Base-by-base conservation (phyloP, 257 asterid genomes). In the Plantago elongata region DNA sequence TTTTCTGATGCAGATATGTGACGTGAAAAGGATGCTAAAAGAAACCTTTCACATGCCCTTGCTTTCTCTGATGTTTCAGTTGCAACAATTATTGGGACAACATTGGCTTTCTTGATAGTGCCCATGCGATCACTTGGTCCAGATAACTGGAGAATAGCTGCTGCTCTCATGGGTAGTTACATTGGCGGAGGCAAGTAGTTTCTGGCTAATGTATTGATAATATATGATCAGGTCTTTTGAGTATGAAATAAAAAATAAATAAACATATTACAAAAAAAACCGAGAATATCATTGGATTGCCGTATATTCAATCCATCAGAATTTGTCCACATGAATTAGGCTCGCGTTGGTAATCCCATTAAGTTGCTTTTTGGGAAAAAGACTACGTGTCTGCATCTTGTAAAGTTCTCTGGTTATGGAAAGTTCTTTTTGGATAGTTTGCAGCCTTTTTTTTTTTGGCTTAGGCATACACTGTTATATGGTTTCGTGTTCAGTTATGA, bases 101-200 rank as follows among this genome's bases (percentile, higher is more conserved):
- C 76, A 11, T 87, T 86, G 73, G 94, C 95, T 16, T 89, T 86
- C 81, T 37, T 81, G 73, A 17, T 81, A 70, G 89, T 89, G 66
- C 95, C 95, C 4, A 86, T 89, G 95, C 74, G 83, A 63, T 89
- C 94, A 50, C 88, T 89, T 16, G 97, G 94, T 61, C 92, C 50
- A 60, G 92, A 89, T 68, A 84, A 73, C 72, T 89, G 97, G 97
- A 89, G 79, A 77, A 77, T 89, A 62, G 97, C 92, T 58, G 68
- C 94, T 66, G 93, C 97, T 67, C 84, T 89, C 58, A 86, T 89
- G 95, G 97, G 95, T 56, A 89, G 95, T 77, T 89, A 84, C 69
- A 84, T 89, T 74, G 95, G 95, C 18, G 95, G 95, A 83, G 87
- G 97, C 75, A 77, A 73, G 85, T 78, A 22, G 15, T 54, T 59